Evolutionary conservation across 257 asterid species (phyloP), one percentile per base, ranked within the genome.

Genomic region (Ligustrum vulgare): DNA sequence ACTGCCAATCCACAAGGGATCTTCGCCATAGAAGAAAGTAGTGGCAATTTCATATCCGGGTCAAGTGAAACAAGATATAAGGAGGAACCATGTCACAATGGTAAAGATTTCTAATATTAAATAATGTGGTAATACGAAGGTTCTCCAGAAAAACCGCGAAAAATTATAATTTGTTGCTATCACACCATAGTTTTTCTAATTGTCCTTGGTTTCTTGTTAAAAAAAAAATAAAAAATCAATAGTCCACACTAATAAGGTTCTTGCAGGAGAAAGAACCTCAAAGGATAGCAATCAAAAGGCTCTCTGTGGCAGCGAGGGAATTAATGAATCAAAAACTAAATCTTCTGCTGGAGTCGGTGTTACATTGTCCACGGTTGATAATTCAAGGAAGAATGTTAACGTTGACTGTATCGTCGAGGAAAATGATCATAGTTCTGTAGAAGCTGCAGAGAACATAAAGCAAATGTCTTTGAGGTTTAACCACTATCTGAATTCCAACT

Each of bases 251-350:
- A 80, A 69, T 80, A 65, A 70, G 82, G 80, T 74, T 84, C 81
- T 86, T 84, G 92, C 96, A 93, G 98, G 92, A 72, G 86, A 78
- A 69, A 75, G 78, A 73, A 69, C 84, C 68, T 71, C 74, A 43
- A 58, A 68, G 67, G 71, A 72, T 72, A 80, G 76, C 72, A 80
- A 81, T 68, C 65, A 76, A 72, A 78, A 81, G 79, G 83, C 86
- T 80, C 74, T 76, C 75, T 71, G 37, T 73, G 84, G 77, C 75
- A 60, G 51, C 68, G 78, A 75, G 71, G 81, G 82, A 79, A 86
- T 76, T 69, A 72, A 67, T 56, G 80, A 78, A 33, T 81, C 74
- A 69, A 72, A 41, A 69, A 73, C 54, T 62, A 64, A 84, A 69
- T 74, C 60, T 65, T 81, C 79, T 73, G 64, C 71, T 78, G 85